Conservation (phyloP, 805 yeast species). For the Hanseniaspora valbyensis region DNA sequence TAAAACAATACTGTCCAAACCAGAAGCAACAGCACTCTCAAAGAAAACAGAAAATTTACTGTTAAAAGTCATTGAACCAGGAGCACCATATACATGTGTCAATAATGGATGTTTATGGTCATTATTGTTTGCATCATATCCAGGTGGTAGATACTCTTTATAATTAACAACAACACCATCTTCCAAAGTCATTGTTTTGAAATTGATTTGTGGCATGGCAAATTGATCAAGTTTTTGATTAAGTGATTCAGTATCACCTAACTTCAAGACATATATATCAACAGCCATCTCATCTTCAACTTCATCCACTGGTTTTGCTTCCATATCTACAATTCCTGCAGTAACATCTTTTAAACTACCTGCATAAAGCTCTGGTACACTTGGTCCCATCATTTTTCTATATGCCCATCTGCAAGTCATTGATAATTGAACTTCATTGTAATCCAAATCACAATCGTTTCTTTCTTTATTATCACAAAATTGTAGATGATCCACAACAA, state of each 20-base stretch:
- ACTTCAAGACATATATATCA: slow-evolving; percentile 17
- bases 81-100: slow-evolving; percentile 69
- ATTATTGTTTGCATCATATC: slow-evolving; percentile 33
- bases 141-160: slow-evolving; percentile 51
- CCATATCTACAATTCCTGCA: slow-evolving; percentile 11
- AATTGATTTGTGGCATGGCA: slow-evolving; percentile 37
- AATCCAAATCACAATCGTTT: slow-evolving; percentile 20
- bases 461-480: slow-evolving; percentile 20
- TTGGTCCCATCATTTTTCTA: slow-evolving; percentile 24
- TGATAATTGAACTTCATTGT: slow-evolving; percentile 43
- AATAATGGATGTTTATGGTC: slow-evolving; percentile 46
- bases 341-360: slow-evolving; percentile 20
- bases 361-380: slow-evolving; percentile 22
- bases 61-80: slow-evolving; percentile 55
- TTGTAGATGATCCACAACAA: slow-evolving; percentile 17
- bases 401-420: slow-evolving; percentile 41
- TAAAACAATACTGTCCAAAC: slow-evolving; percentile 49
- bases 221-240: slow-evolving; percentile 25
- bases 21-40: slow-evolving; percentile 48
- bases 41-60: slow-evolving; percentile 41
- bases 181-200: slow-evolving; percentile 28
- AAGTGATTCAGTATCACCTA: slow-evolving; percentile 16
- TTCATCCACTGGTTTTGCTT: slow-evolving; percentile 2
- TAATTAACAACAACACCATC: slow-evolving; percentile 33
- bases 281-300: neutral